Conservation (phyloP, 768 basidiomycete genomes). For the Thelephora ganbajun region DNA sequence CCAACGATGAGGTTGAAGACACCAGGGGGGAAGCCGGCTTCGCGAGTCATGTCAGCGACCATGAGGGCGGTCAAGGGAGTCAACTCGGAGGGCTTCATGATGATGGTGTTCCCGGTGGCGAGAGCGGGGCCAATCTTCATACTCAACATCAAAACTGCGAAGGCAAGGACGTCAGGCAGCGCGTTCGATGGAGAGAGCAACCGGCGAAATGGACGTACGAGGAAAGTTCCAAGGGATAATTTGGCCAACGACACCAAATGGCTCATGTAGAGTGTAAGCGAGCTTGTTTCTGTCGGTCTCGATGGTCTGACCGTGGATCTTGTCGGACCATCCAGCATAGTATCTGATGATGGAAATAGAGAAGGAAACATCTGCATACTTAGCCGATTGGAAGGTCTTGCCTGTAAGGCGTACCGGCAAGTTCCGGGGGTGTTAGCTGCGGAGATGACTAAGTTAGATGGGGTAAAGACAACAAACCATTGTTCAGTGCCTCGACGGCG, state of each 20-base stretch:
- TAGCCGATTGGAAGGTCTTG: constrained; percentile 39
- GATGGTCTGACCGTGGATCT: constrained; percentile 62
- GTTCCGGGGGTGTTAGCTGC: neutral
- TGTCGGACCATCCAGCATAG: constrained; percentile 88
- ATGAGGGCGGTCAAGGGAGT: constrained; percentile 44
- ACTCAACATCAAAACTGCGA: constrained; percentile 33
- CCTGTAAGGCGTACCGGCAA: constrained; percentile 19
- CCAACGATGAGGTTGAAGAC: constrained; percentile 49
- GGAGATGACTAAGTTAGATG: neutral
- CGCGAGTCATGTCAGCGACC: constrained; percentile 28
- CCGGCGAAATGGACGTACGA: constrained; percentile 15
- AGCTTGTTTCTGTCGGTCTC: constrained; percentile 40
- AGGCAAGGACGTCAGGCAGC: neutral
- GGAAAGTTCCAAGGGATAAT: constrained; percentile 65
- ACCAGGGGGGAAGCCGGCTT: constrained; percentile 52
- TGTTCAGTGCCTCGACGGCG: constrained; percentile 62
- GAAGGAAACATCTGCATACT: constrained; percentile 31
- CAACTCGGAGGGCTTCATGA: constrained; percentile 56
- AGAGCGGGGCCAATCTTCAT: constrained; percentile 56
- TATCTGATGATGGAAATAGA: constrained; percentile 47
- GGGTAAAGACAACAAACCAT: constrained; percentile 27
- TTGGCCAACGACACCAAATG: constrained; percentile 38
- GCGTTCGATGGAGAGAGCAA: neutral
- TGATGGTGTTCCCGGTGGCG: constrained; percentile 44
- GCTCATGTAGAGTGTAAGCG: constrained; percentile 48